Percentiles rank a stretch among this genome's conserved stretches.
Conservation (phyloP, 306 rosid genomes). For the Prinsepia uniflora region DNA sequence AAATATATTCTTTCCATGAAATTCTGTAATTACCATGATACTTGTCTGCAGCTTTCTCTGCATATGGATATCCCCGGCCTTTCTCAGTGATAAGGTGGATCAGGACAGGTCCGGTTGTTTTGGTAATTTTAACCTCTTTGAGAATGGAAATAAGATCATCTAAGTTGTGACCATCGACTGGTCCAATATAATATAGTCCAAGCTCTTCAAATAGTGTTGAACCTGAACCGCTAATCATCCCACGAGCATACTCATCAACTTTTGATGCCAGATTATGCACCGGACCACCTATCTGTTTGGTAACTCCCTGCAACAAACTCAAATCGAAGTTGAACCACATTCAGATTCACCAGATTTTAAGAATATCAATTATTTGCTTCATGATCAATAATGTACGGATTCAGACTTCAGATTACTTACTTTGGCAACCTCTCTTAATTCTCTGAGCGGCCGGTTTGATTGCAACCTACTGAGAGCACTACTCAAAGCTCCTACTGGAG, state of each 20-base stretch:
- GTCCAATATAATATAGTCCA: constrained; percentile 96
- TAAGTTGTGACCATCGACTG: constrained; percentile 93
- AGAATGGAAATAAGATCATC: constrained; percentile 89
- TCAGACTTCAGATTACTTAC: constrained; percentile 34
- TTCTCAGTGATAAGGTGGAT: constrained; percentile 91
- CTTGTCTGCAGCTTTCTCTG: constrained; percentile 88
- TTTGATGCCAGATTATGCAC: constrained; percentile 97
- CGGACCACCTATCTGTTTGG: constrained; percentile 85
- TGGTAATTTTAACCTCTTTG: constrained; percentile 77
- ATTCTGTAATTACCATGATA: constrained; percentile 65
- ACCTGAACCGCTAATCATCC: constrained; percentile 95
- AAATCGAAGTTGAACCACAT: constrained; percentile 12
- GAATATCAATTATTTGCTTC: not conserved
- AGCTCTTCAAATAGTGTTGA: constrained; percentile 95
- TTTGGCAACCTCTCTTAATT: constrained; percentile 95
- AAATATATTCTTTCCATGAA: not conserved
- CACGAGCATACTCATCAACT: constrained; percentile 99
- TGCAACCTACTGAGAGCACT: constrained; percentile 93
- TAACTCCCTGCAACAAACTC: constrained; percentile 62
- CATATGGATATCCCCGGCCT: constrained; percentile 95
- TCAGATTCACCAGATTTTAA: constrained; percentile 16
- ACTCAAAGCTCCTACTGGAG: constrained; percentile 97
- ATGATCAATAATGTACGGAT: not conserved
- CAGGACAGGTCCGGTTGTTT: constrained; percentile 86
- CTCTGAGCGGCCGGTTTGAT: constrained; percentile 90